phyloP scores from a whole-genome alignment of 495 filamentous ascomycete species.

The Patellaria atrata region DNA sequence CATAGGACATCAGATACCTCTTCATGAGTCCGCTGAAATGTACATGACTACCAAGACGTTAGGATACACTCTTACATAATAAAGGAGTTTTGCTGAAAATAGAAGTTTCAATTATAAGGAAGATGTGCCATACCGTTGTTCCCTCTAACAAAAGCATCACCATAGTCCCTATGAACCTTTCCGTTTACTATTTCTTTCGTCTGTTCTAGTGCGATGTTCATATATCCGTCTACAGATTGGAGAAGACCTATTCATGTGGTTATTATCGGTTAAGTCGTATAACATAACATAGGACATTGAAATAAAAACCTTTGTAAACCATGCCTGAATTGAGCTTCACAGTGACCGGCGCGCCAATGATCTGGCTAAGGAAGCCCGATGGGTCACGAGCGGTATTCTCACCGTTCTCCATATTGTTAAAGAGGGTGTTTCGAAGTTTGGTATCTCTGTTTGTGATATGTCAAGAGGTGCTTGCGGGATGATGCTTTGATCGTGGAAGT shows the following conservation, averaged over 20 bases:
- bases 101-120: too few relatives aligned
- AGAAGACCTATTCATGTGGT: conserved; percentile 86
- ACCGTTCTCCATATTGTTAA: conserved; percentile 61
- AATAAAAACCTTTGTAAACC: conserved; percentile 68
- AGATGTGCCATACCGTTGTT: conserved; percentile 79
- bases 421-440: too few relatives aligned
- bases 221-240: conserved; percentile 96
- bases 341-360: conserved; percentile 80
- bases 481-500: too few relatives aligned
- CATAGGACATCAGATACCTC: too few relatives aligned
- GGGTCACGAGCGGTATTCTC: conserved; percentile 53
- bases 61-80: not conserved
- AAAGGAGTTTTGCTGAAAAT: too few relatives aligned
- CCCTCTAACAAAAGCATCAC: conserved; percentile 89
- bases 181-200: conserved; percentile 85
- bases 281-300: not conserved
- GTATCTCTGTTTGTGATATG: too few relatives aligned
- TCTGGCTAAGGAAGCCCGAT: conserved; percentile 76
- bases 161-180: conserved; percentile 62
- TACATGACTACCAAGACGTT: conserved; percentile 52
- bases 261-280: too few relatives aligned
- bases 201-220: conserved; percentile 97
- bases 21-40: conserved; percentile 61
- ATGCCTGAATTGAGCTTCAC: conserved; percentile 95
- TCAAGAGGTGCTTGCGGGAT: too few relatives aligned